Evolutionary conservation across 192 early-diverging fungal genomes (phyloP), one percentile per base, ranked within the genome.

Genomic region (Lobosporangium transversale): DNA sequence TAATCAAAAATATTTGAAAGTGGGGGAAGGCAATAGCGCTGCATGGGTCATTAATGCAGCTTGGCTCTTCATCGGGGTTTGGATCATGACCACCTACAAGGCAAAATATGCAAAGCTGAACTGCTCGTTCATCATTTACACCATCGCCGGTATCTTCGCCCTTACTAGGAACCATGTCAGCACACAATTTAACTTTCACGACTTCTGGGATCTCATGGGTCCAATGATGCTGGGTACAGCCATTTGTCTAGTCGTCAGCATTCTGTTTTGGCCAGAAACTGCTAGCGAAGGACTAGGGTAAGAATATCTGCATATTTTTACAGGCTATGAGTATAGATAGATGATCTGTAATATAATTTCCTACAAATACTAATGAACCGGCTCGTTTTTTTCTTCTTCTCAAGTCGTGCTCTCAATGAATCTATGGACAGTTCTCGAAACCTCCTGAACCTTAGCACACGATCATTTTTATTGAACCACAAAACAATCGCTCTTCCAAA

Each of bases 231-330:
- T 86, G 0, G 85, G 85, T 15, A 61, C 74, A 26, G 76, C 35
- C 2, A 62, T 86, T 24, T 79, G 79, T 29, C 47, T 84, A 15
- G 44, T 70, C n/a, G 69, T 80, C 58, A 84, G 80, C 15, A 47
- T 84, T 17, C 7, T 79, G 2, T 33, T 78, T 14, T 86, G 85
- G 85, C 82, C 80, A 18, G 85, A 86, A 27, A 80, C 85, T 6
- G 85, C 85, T 4, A 79, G 79, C 15, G 80, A 86, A 52, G 83
- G 85, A 0, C 60, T 86, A 10, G 83, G 82, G 76, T 80, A 78
- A 57, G 45, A 23, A 10, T 23, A 21, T 49, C 18, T 49, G 47
- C 20, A 0, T 6, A 40, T 40, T 10, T 7, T 14, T 10, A 14
- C 37, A 10, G 37, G 37, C 37, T 10, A 40, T n/a, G n/a, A n/a